These are phyloP conservation scores for Boletus sp. DNA, from an alignment of 1,284 basidiomycete genomes.

Conservation along the genomic window DNA sequence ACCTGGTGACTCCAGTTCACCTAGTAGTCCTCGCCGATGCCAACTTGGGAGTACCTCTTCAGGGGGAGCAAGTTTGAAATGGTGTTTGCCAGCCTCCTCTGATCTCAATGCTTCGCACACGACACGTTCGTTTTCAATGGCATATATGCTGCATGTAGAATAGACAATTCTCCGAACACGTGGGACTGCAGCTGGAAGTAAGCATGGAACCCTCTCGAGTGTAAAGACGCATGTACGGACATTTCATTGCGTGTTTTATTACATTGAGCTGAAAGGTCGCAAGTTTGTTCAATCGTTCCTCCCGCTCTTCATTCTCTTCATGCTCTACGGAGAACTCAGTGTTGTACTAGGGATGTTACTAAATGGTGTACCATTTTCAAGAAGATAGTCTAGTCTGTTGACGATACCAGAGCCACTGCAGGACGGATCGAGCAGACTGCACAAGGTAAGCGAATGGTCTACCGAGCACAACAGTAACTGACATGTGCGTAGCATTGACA, in stretches of 20 bases:
- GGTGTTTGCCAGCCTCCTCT: conserved; percentile 54
- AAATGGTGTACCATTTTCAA: conserved; percentile 54
- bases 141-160: conserved; percentile 93
- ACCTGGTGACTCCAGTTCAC: conserved; percentile 56
- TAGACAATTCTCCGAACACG: conserved; percentile 83
- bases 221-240: conserved; percentile 42
- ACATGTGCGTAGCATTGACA: conserved; percentile 79
- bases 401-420: conserved; percentile 93
- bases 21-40: conserved; percentile 70
- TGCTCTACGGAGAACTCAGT: conserved; percentile 36
- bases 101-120: conserved; percentile 70
- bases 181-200: conserved; percentile 40
- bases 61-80: conserved; percentile 67
- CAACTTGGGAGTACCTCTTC: conserved; percentile 71
- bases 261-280: conserved; percentile 89
- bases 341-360: background rate
- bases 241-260: conserved; percentile 94
- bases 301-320: conserved; percentile 47
- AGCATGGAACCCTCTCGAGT: conserved; percentile 13
- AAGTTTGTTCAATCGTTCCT: conserved; percentile 75
- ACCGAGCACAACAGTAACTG: conserved; percentile 30
- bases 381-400: conserved; percentile 82
- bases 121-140: conserved; percentile 87
- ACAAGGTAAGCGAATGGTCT: conserved; percentile 4
- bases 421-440: conserved; percentile 84